Base-by-base conservation (phyloP, 306 rosid genomes). In the Mimosa pudica region DNA sequence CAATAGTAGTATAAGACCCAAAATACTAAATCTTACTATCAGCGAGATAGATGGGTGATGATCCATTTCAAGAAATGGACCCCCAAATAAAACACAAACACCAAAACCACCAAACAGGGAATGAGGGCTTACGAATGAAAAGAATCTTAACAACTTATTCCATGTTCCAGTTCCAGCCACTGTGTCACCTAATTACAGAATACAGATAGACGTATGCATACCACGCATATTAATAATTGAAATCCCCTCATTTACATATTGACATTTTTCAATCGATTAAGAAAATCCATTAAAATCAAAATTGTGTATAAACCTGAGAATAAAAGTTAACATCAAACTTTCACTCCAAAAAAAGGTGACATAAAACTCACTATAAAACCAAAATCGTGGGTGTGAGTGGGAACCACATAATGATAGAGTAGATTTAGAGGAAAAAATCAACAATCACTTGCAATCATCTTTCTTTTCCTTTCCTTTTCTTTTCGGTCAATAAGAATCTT, bases 381-480 rank as follows among this genome's bases (percentile, higher is more conserved):
- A 47, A 9, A 60, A 75, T 45, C 55, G 41, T 42, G 24, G 20
- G 30, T 47, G 24, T 2, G 57, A 24, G n/a, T 51, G 46, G 76
- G 47, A 49, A 49, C 32, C 63, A 33, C 45, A 33, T 32, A 60
- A 16, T 35, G 24, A 30, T 16, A 32, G 36, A 32, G 14, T 3
- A 16, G 44, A 33, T 35, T 35, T 51, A 8, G 1, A 35, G 3
- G 1, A 8, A 57, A 2, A 52, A 14, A 16, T 73, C 62, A 12
- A 6, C 58, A 71, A 13, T 71, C 44, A 30, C n/a, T 13, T 3
- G n/a, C 33, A 16, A 57, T 41, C 0, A 0, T 47, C 57, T 74
- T 80, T 70, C 24, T 42, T 48, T 58, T 80, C 60, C 63, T 48
- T 69, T 80, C 60, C 63, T 48, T 69, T 80, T 69, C 47, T 76